phyloP scores from a whole-genome alignment of 768 basidiomycete species.

The Lyophyllum semitale region DNA sequence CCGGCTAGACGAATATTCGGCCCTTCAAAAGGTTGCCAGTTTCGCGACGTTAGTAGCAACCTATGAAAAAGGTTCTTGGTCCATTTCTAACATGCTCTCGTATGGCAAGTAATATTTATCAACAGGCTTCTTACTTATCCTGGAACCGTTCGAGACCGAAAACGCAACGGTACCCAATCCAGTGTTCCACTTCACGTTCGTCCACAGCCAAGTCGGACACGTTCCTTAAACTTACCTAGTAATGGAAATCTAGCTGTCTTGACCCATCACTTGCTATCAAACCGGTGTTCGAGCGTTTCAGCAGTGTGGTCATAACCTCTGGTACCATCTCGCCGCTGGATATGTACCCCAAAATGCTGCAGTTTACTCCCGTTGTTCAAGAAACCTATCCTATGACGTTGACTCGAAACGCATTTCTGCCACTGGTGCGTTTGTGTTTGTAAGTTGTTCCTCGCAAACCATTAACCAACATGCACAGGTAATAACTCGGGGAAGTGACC shows the following conservation, averaged over 20 bases:
- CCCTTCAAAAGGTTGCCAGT: slow-evolving; percentile 92
- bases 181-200: slow-evolving; percentile 95
- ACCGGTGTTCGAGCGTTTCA: slow-evolving; percentile 97
- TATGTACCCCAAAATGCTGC: slow-evolving; percentile 99
- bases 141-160: slow-evolving; percentile 98
- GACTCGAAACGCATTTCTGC: slow-evolving; percentile 93
- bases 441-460: background rate
- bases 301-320: slow-evolving; percentile 97
- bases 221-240: slow-evolving; percentile 7
- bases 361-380: slow-evolving; percentile 95
- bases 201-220: slow-evolving; percentile 4
- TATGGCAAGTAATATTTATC: background rate
- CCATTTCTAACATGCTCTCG: slow-evolving; percentile 2
- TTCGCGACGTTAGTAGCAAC: slow-evolving; percentile 98
- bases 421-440: slow-evolving; percentile 60
- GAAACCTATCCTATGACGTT: slow-evolving; percentile 99
- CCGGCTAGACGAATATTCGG: slow-evolving; percentile 87
- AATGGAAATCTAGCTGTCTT: slow-evolving; percentile 67
- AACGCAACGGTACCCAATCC: slow-evolving; percentile 98
- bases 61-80: slow-evolving; percentile 84
- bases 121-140: slow-evolving; percentile 90
- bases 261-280: slow-evolving; percentile 98
- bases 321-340: slow-evolving; percentile 98
- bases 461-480: slow-evolving; percentile 52
- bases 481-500: slow-evolving; percentile 96